Conservation (phyloP, 2,329 filamentous ascomycete genomes). For the Trichoderma atroviride region DNA sequence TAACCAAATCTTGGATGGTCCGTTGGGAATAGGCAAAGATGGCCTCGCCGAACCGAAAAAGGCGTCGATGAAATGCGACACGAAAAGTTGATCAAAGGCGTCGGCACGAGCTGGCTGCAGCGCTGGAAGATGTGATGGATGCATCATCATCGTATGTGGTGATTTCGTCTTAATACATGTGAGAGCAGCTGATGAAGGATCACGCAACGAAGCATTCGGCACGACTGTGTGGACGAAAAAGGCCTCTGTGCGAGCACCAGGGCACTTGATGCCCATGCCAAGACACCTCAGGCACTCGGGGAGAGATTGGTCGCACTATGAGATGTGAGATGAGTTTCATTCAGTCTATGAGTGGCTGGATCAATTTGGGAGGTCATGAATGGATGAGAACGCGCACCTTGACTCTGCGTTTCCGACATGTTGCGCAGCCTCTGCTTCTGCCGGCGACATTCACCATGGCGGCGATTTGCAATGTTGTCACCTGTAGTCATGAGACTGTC, state of each 20-base stretch:
- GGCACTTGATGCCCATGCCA: constrained; percentile 19
- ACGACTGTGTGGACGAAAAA: constrained; percentile 26
- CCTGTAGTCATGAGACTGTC: not conserved
- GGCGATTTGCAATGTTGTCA: not conserved
- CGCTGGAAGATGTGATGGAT: not conserved
- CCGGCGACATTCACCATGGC: constrained; percentile 30
- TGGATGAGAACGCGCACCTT: constrained; percentile 22
- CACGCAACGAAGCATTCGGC: not conserved
- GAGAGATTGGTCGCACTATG: constrained; percentile 26
- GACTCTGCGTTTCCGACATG: constrained; percentile 27
- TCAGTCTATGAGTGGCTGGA: too few species aligned
- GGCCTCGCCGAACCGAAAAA: constrained; percentile 22
- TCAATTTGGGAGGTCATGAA: too few species aligned
- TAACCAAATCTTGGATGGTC: constrained; percentile 20
- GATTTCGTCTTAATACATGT: not conserved
- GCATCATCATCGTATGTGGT: not conserved
- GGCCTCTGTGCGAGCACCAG: constrained; percentile 27
- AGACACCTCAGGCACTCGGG: constrained; percentile 27
- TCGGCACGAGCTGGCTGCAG: constrained; percentile 11
- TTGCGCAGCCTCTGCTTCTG: constrained; percentile 29
- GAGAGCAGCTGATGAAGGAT: not conserved
- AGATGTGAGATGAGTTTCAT: not conserved
- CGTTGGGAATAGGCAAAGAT: not conserved
- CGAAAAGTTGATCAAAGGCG: constrained; percentile 28
- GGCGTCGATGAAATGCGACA: constrained; percentile 28